phyloP scores from a whole-genome alignment of 192 early-diverging fungal species.

The Linnemannia elongata region DNA sequence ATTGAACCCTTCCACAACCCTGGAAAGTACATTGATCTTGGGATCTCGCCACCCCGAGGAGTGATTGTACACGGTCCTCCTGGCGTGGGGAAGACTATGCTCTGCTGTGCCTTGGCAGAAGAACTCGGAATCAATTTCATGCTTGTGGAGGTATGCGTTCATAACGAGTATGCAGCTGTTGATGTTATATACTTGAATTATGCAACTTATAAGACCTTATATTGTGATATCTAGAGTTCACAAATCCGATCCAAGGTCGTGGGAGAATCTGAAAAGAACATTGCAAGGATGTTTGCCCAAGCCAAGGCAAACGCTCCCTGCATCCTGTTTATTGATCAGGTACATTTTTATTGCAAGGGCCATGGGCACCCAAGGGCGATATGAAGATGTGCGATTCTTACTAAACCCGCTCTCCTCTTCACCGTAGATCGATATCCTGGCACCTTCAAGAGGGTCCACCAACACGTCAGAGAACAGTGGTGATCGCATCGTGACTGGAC shows the following conservation, averaged over 20 bases:
- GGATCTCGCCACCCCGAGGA: slow-evolving; percentile 81
- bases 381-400: not conserved
- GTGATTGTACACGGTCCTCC: slow-evolving; percentile 90
- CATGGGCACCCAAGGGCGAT: not conserved
- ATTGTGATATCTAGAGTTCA: slow-evolving; percentile 64
- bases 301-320: slow-evolving; percentile 89
- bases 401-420: not conserved
- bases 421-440: slow-evolving; percentile 83
- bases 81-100: slow-evolving; percentile 91
- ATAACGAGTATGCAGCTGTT: too few relatives aligned
- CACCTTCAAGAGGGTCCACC: slow-evolving; percentile 78
- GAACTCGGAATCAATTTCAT: slow-evolving; percentile 88
- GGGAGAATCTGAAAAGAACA: slow-evolving; percentile 92
- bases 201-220: not conserved
- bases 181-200: not conserved
- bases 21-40: slow-evolving; percentile 66
- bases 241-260: slow-evolving; percentile 92
- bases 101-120: slow-evolving; percentile 85
- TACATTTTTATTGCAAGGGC: slow-evolving; percentile 32
- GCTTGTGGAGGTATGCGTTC: slow-evolving; percentile 76
- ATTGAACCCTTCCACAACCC: slow-evolving; percentile 70
- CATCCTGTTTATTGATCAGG: slow-evolving; percentile 94
- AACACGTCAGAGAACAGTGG: slow-evolving; percentile 83
- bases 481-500: slow-evolving; percentile 89
- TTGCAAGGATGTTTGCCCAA: slow-evolving; percentile 86